Conservation (phyloP, 768 basidiomycete species). For the Hygrocybe punicea region DNA sequence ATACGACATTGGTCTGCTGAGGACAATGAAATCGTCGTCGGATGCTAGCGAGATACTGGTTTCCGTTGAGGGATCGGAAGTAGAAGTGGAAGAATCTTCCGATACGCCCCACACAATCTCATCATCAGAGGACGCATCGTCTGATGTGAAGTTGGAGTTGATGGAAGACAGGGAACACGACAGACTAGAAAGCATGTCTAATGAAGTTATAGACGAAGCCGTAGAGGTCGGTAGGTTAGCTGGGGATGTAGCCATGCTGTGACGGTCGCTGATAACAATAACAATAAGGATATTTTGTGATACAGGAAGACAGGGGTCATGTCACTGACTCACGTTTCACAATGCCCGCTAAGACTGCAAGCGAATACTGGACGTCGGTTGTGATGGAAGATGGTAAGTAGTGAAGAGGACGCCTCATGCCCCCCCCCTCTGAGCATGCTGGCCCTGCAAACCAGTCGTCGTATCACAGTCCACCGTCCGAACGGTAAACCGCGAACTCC, state of each 20-base stretch:
- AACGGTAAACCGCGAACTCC: no score
- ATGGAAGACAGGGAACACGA: constrained; percentile 19
- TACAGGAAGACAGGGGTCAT: no score
- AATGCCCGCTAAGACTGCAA: not conserved
- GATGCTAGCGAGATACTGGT: constrained; percentile 32
- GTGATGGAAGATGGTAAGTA: constrained; percentile 3
- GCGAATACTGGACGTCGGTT: constrained; percentile 3
- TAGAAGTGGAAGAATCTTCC: constrained; percentile 28
- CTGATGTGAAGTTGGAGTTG: constrained; percentile 17
- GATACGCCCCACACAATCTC: constrained; percentile 52
- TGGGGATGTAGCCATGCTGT: not conserved
- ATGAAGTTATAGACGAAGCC: constrained; percentile 13
- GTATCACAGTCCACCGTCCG: no score
- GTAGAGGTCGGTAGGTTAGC: constrained; percentile 6
- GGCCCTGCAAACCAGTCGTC: no score
- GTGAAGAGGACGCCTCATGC: constrained; percentile 13
- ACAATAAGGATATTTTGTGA: no score
- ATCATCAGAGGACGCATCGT: constrained; percentile 45
- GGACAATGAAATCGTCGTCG: constrained; percentile 52
- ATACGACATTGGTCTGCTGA: constrained; percentile 34
- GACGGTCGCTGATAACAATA: no score
- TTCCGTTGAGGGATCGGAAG: constrained; percentile 25
- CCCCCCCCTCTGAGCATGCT: not conserved
- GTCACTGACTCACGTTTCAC: no score
- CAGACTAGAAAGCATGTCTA: constrained; percentile 19